A percentile compares a stretch with the other conserved stretches of the same genome.
phyloP scores from a whole-genome alignment of 495 filamentous ascomycete species.

The Aspergillus taichungensis region DNA sequence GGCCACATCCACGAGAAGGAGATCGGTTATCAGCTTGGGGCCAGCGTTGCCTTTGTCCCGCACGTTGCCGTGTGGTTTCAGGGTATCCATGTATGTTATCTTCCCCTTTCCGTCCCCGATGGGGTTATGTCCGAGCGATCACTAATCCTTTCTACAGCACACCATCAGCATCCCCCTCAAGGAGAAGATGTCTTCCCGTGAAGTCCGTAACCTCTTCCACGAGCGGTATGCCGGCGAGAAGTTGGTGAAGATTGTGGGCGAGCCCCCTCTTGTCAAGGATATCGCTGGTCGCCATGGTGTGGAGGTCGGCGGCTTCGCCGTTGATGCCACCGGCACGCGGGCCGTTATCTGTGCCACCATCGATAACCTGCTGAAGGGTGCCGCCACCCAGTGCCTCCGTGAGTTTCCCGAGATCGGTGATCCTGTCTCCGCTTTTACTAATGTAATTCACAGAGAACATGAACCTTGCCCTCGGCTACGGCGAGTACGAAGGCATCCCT shows the following conservation, averaged over 20 bases:
- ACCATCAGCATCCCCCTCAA: constrained; percentile 83
- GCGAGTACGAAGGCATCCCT: constrained; percentile 87
- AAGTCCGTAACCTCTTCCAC: constrained; percentile 91
- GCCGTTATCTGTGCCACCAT: constrained; percentile 97
- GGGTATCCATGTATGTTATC: constrained; percentile 60
- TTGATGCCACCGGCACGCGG: constrained; percentile 78
- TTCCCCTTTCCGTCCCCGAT: neutral
- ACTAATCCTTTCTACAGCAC: constrained; percentile 41
- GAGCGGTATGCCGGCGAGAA: constrained; percentile 93
- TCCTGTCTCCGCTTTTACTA: too few relatives aligned
- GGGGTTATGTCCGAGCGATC: neutral
- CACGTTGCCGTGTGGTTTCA: constrained; percentile 98
- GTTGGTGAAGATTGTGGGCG: constrained; percentile 84
- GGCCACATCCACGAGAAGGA: constrained; percentile 96
- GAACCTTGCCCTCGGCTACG: constrained; percentile 91
- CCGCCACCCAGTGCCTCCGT: constrained; percentile 92
- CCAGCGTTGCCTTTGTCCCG: constrained; percentile 77
- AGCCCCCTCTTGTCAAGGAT: constrained; percentile 77
- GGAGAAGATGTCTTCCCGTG: constrained; percentile 75
- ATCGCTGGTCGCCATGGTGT: constrained; percentile 88
- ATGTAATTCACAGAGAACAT: constrained; percentile 64
- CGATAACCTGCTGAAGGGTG: constrained; percentile 94
- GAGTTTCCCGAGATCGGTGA: constrained; percentile 28
- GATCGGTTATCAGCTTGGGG: constrained; percentile 70
- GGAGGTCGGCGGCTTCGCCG: constrained; percentile 91